Base-by-base conservation (phyloP, 2,329 filamentous ascomycete genomes). In the Diaporthe citri region DNA sequence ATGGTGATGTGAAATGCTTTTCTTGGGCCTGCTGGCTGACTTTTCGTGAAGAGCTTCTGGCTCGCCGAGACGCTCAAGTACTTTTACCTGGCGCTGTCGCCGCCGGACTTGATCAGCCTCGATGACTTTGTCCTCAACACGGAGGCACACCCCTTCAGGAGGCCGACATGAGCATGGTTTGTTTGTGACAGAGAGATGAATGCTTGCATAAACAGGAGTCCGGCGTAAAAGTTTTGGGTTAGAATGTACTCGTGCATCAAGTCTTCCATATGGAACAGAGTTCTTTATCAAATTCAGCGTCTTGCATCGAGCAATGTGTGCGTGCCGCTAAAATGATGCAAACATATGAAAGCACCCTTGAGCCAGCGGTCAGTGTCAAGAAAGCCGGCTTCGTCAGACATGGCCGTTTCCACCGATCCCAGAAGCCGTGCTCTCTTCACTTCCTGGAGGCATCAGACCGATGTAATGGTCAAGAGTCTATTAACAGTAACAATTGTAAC, bases 41-140 rank as follows among this genome's bases (percentile, higher is more conserved):
- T 48, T 1, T 1, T 20, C 22, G 95, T 96, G 93, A 93, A 97
- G 85, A 96, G 93, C 80, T 97, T 97, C 83, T 98, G 95, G 94
- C 87, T 95, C 76, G 94, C 94, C 4, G 95, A 98, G 87, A 98
- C 95, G 52, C 86, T 98, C 78, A 98, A 97, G 87, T 97, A 97
- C 81, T 97, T 97, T 78, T 98, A 95, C 82, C 83, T 98, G 75
- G 87, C 97, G 64, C 97, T 94, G 82, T 91, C 91, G 25, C 84
- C 92, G 74, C 92, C 93, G 0, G 86, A 88, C 71, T 84, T 93
- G n/a, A 85, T 93, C 52, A 93, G 89, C 79, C 84, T 94, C 72
- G 92, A 94, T 81, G 90, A 93, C 67, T 93, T 89, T 87, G 91
- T 93, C 51, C 84, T 93, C 75, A 91, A 92, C 80, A 92, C 90